phyloP scores from a whole-genome alignment of 345 rosid species.

The Theobroma cacao region DNA sequence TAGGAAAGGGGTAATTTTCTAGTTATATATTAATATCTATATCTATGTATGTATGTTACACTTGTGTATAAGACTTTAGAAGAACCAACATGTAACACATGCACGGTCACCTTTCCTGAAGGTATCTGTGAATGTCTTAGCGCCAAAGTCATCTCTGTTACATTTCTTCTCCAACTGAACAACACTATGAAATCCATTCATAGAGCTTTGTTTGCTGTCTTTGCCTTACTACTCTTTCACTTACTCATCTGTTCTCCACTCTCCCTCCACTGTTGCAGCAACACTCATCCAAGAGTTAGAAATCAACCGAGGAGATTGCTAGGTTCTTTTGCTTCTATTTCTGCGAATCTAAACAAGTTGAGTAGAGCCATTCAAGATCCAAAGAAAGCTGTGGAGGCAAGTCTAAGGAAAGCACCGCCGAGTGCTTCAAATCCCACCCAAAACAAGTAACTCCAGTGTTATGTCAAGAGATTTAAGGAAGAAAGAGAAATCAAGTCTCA shows the following conservation, averaged over 20 bases:
- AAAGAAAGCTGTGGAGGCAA: conserved; percentile 35
- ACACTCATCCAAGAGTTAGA: conserved; percentile 18
- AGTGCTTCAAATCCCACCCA: conserved; percentile 53
- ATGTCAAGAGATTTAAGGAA: conserved; percentile 22
- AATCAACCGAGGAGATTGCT: conserved; percentile 38
- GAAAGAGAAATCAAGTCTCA: conserved; percentile 16
- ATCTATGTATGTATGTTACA: conserved; percentile 17
- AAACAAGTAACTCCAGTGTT: conserved; percentile 35
- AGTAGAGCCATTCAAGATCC: conserved; percentile 23
- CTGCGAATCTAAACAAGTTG: conserved; percentile 21
- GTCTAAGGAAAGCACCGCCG: conserved; percentile 46
- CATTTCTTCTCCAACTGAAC: background rate
- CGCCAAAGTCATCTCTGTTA: background rate
- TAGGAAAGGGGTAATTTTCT: background rate
- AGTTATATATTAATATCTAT: no score
- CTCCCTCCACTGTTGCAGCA: conserved; percentile 18
- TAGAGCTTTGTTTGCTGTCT: conserved; percentile 18
- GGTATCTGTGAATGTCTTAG: background rate
- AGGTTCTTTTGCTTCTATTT: conserved; percentile 25
- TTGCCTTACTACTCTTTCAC: conserved; percentile 24
- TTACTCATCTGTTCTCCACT: conserved; percentile 23
- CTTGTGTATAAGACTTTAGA: background rate
- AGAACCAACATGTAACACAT: conserved; percentile 2
- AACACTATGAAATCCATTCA: conserved; percentile 22
- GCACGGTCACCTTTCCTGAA: conserved; percentile 7